phyloP scores from a whole-genome alignment of 2,329 filamentous ascomycete species.

The Fusarium sp. region DNA sequence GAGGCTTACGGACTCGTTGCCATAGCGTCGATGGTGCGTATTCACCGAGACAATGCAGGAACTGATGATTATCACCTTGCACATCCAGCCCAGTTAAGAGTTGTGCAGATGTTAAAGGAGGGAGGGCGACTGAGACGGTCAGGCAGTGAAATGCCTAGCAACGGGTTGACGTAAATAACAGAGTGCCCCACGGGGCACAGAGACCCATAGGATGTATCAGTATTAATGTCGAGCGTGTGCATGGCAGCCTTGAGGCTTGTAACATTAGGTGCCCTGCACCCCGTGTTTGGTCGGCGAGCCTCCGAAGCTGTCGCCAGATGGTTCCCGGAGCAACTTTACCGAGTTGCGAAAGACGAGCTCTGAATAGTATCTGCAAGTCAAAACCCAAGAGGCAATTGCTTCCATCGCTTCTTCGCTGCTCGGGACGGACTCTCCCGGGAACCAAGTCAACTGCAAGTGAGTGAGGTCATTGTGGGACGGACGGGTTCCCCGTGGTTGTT shows the following conservation, averaged over 20 bases:
- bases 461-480: conserved; percentile 36
- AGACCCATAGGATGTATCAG: background rate
- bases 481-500: conserved; percentile 22
- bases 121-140: background rate
- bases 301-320: background rate
- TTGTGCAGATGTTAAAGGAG: background rate
- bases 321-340: conserved; percentile 1
- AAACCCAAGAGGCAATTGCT: background rate
- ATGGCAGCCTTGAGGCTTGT: conserved; percentile 10
- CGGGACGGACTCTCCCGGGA: conserved; percentile 20
- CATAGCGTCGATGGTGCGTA: background rate
- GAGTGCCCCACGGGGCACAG: background rate
- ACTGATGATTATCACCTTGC: conserved; percentile 2
- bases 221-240: background rate
- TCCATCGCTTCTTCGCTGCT: conserved; percentile 17
- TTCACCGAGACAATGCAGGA: conserved; percentile 2
- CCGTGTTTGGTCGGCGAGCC: background rate
- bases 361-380: background rate
- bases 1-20: background rate
- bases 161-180: background rate
- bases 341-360: background rate
- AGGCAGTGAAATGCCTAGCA: background rate
- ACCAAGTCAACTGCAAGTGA: conserved; percentile 10
- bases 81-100: background rate
- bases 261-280: background rate